A percentile compares a stretch with the other conserved stretches of the same genome.
Evolutionary conservation across 2,329 filamentous ascomycete species (phyloP).

Genomic region (Pseudogymnoascus sp.): DNA sequence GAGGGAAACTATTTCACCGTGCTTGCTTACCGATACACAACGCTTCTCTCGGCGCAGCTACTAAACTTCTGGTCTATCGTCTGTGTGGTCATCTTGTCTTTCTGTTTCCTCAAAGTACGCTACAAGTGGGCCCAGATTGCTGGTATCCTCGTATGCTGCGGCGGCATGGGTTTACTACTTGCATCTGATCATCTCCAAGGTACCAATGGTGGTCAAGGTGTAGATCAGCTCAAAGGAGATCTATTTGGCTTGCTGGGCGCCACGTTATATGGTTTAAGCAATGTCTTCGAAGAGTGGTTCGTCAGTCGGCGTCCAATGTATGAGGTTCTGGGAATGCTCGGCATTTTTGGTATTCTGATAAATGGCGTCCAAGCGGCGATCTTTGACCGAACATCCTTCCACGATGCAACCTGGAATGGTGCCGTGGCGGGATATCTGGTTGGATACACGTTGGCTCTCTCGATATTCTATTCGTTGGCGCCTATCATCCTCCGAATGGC

Average conservation of each 20-base stretch:
- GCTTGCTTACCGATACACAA: constrained; percentile 86
- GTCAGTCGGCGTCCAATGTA: constrained; percentile 81
- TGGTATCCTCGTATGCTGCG: constrained; percentile 85
- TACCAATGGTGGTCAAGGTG: constrained; percentile 57
- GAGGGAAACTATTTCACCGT: constrained; percentile 98
- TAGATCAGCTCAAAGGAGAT: constrained; percentile 81
- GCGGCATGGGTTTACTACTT: constrained; percentile 79
- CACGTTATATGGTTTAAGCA: constrained; percentile 83
- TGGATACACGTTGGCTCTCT: constrained; percentile 81
- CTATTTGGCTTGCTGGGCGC: constrained; percentile 85
- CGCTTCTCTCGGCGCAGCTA: constrained; percentile 84
- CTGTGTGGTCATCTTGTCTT: constrained; percentile 79
- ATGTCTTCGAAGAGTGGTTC: constrained; percentile 91
- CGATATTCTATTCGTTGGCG: constrained; percentile 79
- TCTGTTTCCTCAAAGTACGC: constrained; percentile 74
- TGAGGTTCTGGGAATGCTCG: constrained; percentile 87
- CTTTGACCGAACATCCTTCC: constrained; percentile 75
- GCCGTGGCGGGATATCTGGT: constrained; percentile 71
- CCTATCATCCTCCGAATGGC: constrained; percentile 86
- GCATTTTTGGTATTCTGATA: constrained; percentile 81
- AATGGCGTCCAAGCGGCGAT: constrained; percentile 86
- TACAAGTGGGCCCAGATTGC: constrained; percentile 81
- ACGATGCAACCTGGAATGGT: constrained; percentile 55
- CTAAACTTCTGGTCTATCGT: constrained; percentile 99
- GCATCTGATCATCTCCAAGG: constrained; percentile 81